phyloP scores from a whole-genome alignment of 1,139 yeast species.

The Hyphopichia pseudoburtonii region DNA sequence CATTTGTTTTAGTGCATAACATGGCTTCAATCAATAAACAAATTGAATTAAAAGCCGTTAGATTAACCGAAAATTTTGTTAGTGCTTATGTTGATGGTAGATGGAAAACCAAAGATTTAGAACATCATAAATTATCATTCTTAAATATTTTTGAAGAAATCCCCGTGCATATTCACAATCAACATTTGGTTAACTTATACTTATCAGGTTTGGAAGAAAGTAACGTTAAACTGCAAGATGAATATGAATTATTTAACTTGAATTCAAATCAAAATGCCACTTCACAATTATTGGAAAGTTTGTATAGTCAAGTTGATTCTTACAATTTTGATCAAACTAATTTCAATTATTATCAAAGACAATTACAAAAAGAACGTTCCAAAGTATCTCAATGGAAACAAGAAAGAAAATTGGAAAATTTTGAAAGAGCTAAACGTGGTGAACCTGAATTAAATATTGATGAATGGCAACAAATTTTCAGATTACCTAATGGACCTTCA shows the following conservation, averaged over 20 bases:
- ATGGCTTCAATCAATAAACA: conserved; percentile 66
- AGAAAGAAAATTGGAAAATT: conserved; percentile 68
- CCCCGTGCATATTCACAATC: conserved; percentile 63
- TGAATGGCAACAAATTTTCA: conserved; percentile 69
- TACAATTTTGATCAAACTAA: conserved; percentile 80
- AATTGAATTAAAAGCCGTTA: conserved; percentile 66
- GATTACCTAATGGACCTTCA: conserved; percentile 74
- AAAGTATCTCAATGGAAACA: conserved; percentile 77
- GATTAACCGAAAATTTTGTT: conserved; percentile 65
- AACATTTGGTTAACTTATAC: conserved; percentile 41
- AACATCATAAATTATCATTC: conserved; percentile 60
- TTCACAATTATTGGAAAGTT: conserved; percentile 59
- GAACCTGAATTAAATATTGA: conserved; percentile 56
- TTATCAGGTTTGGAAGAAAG: conserved; percentile 38
- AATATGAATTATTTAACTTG: conserved; percentile 43
- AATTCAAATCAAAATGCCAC: conserved; percentile 47
- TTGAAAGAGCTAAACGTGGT: conserved; percentile 56
- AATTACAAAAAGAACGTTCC: conserved; percentile 65
- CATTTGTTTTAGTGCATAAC: conserved; percentile 72
- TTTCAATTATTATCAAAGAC: conserved; percentile 82
- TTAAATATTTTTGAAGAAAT: conserved; percentile 73
- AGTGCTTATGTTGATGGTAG: conserved; percentile 55
- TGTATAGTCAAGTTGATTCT: conserved; percentile 74
- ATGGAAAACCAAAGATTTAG: conserved; percentile 68
- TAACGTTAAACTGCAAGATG: conserved; percentile 22